These are phyloP conservation scores for Senna siamea DNA, from an alignment of 306 rosid genomes.

Conservation along the genomic window DNA sequence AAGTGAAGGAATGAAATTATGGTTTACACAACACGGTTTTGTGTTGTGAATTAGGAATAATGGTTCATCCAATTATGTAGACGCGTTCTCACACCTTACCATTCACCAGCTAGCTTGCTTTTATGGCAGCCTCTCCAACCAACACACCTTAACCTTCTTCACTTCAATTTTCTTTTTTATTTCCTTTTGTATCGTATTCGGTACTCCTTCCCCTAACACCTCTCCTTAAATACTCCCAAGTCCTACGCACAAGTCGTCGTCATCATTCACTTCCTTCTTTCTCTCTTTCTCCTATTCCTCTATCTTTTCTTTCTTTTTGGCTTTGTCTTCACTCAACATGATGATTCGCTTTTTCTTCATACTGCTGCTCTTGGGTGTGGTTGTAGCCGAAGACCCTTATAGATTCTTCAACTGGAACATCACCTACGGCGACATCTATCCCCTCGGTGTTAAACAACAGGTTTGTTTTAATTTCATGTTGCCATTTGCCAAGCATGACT, in stretches of 20 bases:
- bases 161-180: background rate
- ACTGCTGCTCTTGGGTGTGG: conserved; percentile 32
- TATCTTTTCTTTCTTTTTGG: background rate
- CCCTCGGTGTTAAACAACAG: conserved; percentile 58
- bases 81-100: background rate
- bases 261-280: background rate
- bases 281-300: background rate
- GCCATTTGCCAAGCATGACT: background rate
- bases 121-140: background rate
- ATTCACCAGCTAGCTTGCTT: background rate
- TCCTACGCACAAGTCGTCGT: no score
- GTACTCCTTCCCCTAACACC: background rate
- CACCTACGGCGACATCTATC: conserved; percentile 63
- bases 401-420: conserved; percentile 63
- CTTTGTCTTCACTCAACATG: background rate
- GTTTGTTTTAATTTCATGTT: conserved; percentile 20
- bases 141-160: background rate
- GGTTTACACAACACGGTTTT: background rate
- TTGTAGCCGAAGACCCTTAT: conserved; percentile 54
- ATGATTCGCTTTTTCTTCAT: conserved; percentile 44
- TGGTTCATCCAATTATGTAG: no score
- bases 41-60: no score
- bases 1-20: no score
- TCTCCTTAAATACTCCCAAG: background rate
- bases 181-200: background rate